phyloP scores from a whole-genome alignment of 768 basidiomycete species.

The Tulasnella calospora region DNA sequence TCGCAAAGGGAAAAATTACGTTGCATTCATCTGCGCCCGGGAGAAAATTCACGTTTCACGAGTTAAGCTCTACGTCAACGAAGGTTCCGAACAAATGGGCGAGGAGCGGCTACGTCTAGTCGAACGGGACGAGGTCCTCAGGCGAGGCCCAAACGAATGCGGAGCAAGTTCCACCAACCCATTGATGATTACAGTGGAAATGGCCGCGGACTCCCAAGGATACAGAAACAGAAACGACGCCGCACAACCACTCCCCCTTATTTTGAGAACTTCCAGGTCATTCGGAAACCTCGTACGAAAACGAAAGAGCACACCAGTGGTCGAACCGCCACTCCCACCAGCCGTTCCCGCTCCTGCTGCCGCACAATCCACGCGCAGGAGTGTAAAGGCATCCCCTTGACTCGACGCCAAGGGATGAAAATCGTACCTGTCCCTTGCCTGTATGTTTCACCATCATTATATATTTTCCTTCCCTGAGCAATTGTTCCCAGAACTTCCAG shows the following conservation, averaged over 20 bases:
- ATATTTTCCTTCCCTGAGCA: not conserved
- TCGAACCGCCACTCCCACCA: not conserved
- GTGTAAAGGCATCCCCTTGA: not conserved
- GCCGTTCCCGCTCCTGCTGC: not conserved
- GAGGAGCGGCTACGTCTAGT: not conserved
- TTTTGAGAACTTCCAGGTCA: not conserved
- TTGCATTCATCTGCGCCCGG: conserved; percentile 16
- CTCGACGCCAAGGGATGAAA: not conserved
- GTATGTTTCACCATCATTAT: not conserved
- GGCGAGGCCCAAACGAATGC: not conserved
- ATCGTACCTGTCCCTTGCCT: not conserved
- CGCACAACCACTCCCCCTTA: not conserved
- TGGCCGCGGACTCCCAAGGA: not conserved
- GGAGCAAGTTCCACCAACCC: not conserved
- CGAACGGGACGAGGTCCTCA: not conserved
- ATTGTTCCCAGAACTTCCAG: not conserved
- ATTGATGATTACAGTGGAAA: not conserved
- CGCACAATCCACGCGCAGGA: not conserved
- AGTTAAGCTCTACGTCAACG: conserved; percentile 15
- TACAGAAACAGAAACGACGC: not conserved
- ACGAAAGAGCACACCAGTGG: not conserved
- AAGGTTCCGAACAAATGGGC: not conserved
- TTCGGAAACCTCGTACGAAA: not conserved
- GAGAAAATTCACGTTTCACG: conserved; percentile 19
- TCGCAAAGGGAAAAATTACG: conserved; percentile 2